phyloP scores from a whole-genome alignment of 441 rosid genomes.

The Croton setiger region DNA sequence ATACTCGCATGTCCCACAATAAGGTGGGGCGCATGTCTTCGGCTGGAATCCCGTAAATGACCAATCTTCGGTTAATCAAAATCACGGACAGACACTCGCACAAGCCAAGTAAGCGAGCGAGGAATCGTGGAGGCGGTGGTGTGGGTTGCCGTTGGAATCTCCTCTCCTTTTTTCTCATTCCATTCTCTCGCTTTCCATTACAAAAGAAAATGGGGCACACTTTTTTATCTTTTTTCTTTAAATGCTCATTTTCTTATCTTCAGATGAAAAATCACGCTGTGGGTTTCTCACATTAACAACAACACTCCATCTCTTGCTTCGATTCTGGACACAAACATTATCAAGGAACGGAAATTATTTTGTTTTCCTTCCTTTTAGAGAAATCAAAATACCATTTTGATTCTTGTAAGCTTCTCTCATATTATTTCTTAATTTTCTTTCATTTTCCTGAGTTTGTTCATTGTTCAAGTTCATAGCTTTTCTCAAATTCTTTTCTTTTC shows the following conservation, averaged over 20 bases:
- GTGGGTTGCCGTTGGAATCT: constrained; percentile 11
- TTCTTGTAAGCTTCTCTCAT: constrained; percentile 22
- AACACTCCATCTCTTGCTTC: constrained; percentile 49
- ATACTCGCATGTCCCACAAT: no score
- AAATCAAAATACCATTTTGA: constrained; percentile 31
- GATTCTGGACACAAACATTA: constrained; percentile 16
- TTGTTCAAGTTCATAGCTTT: constrained; percentile 20
- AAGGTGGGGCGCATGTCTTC: no score
- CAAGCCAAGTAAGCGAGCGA: not conserved
- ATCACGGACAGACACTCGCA: not conserved
- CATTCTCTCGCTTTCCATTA: not conserved
- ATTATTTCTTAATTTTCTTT: constrained; percentile 15
- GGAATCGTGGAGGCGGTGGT: constrained; percentile 2
- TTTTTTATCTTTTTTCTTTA: not conserved
- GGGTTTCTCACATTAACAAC: not conserved
- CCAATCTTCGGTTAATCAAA: no score
- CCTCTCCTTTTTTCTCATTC: not conserved
- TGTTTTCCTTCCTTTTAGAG: constrained; percentile 34
- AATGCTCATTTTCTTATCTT: not conserved
- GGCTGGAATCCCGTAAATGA: not conserved
- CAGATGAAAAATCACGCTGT: not conserved
- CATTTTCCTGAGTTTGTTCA: constrained; percentile 7
- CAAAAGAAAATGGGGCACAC: not conserved
- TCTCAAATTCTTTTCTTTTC: not conserved
- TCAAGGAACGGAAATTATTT: constrained; percentile 16